Percentiles rank a stretch among this genome's conserved stretches.
These are phyloP conservation scores for Jatropha multifida DNA, from an alignment of 441 rosid species.

Conservation along the genomic window DNA sequence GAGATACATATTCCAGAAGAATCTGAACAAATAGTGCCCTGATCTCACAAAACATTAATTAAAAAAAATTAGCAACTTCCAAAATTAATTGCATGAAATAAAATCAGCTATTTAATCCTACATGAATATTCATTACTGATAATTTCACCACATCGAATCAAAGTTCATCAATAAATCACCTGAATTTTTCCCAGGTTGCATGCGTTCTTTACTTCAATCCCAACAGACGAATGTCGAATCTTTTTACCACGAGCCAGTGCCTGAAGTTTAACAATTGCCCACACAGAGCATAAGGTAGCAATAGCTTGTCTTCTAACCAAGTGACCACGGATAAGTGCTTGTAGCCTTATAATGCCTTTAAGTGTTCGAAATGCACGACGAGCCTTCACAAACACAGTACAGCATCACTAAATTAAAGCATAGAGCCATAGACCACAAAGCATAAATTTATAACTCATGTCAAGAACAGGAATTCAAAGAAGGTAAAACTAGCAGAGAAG, in stretches of 20 bases:
- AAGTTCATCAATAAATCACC: constrained; percentile 30
- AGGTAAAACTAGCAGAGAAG: background rate
- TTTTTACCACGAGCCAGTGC: constrained; percentile 64
- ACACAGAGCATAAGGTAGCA: constrained; percentile 72
- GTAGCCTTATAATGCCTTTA: constrained; percentile 70
- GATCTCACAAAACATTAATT: constrained; percentile 14
- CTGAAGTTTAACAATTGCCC: constrained; percentile 80
- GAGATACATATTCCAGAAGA: constrained; percentile 33
- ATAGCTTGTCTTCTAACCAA: constrained; percentile 82
- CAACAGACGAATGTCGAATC: constrained; percentile 48
- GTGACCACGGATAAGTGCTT: constrained; percentile 87
- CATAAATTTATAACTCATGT: background rate
- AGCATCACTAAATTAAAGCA: constrained; percentile 16
- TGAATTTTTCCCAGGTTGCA: constrained; percentile 31
- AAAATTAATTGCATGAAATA: background rate
- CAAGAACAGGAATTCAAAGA: constrained; percentile 2
- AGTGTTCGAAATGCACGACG: constrained; percentile 51
- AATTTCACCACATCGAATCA: background rate
- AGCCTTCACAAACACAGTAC: constrained; percentile 44
- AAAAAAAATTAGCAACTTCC: constrained; percentile 4
- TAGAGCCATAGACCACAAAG: background rate
- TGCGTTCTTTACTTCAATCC: constrained; percentile 37
- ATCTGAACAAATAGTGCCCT: constrained; percentile 41
- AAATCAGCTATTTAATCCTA: background rate
- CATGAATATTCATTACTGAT: background rate